phyloP scores from a whole-genome alignment of 176 grass and related monocot genomes.

The Carex myosuroides region DNA sequence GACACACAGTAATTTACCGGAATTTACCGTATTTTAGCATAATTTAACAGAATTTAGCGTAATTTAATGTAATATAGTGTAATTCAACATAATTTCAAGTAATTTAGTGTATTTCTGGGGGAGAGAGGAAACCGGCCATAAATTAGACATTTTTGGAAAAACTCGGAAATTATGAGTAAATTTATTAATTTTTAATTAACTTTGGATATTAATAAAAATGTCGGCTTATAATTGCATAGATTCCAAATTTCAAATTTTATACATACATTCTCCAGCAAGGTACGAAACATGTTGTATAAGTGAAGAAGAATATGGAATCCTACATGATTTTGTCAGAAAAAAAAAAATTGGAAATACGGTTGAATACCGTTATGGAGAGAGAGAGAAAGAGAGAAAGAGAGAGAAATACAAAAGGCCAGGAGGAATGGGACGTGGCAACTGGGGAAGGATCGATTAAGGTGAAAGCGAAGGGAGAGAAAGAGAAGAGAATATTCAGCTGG shows the following conservation, averaged over 20 bases:
- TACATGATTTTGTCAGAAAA: not conserved
- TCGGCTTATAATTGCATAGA: not conserved
- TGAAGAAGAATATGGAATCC: not conserved
- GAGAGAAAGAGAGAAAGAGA: not conserved
- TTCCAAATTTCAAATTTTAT: not conserved
- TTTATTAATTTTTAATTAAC: no score
- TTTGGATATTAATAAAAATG: no score
- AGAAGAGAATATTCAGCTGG: slow-evolving; percentile 6
- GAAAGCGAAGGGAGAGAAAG: not conserved
- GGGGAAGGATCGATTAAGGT: not conserved
- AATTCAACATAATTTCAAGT: no score
- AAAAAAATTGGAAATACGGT: not conserved
- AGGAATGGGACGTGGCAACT: slow-evolving; percentile 15
- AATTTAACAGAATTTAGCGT: no score
- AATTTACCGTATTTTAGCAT: no score
- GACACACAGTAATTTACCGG: no score
- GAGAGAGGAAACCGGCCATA: no score
- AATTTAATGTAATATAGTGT: no score
- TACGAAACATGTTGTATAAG: not conserved
- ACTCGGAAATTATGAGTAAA: no score
- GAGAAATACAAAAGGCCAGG: not conserved
- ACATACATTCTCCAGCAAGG: not conserved
- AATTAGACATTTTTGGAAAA: no score
- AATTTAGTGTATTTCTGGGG: no score
- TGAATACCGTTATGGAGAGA: not conserved